A percentile compares a stretch with the other conserved stretches of the same genome.
Evolutionary conservation across 495 filamentous ascomycete species (phyloP).

Genomic region (Xylaria longipes): DNA sequence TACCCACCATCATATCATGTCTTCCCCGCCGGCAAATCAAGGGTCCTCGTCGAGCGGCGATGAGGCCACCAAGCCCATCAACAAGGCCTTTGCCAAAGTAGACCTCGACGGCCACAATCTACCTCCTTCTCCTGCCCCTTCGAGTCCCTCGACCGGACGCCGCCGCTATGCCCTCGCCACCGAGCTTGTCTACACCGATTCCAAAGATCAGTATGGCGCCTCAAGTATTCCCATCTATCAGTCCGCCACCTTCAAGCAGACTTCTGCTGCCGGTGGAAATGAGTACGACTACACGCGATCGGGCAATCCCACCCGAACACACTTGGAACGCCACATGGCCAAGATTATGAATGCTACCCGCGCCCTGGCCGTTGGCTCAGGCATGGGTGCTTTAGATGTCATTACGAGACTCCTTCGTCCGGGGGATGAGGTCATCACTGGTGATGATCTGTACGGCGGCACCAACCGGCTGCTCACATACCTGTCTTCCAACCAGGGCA

Average conservation of each 20-base stretch:
- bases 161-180: conserved; percentile 89
- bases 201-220: conserved; percentile 93
- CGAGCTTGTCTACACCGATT: conserved; percentile 93
- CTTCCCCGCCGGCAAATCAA: conserved; percentile 36
- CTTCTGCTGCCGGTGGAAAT: conserved; percentile 72
- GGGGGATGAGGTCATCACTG: conserved; percentile 95
- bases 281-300: conserved; percentile 99
- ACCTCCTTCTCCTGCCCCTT: conserved; percentile 93
- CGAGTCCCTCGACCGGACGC: conserved; percentile 81
- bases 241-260: conserved; percentile 97
- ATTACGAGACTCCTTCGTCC: conserved; percentile 93
- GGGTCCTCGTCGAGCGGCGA: conserved; percentile 33
- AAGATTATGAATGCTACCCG: conserved; percentile 98
- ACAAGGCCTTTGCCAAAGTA: conserved; percentile 74
- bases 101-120: conserved; percentile 90
- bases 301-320: conserved; percentile 94
- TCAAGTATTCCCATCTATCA: conserved; percentile 97
- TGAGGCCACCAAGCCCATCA: conserved; percentile 44
- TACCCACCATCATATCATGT: conserved; percentile 47
- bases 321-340: conserved; percentile 94
- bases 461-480: conserved; percentile 94
- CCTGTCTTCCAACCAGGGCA: conserved; percentile 82
- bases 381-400: conserved; percentile 96
- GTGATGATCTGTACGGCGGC: conserved; percentile 95
- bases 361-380: conserved; percentile 89